A percentile compares a stretch with the other conserved stretches of the same genome.
Conservation (phyloP, 306 rosid species). For the Echinosophora koreensis region DNA sequence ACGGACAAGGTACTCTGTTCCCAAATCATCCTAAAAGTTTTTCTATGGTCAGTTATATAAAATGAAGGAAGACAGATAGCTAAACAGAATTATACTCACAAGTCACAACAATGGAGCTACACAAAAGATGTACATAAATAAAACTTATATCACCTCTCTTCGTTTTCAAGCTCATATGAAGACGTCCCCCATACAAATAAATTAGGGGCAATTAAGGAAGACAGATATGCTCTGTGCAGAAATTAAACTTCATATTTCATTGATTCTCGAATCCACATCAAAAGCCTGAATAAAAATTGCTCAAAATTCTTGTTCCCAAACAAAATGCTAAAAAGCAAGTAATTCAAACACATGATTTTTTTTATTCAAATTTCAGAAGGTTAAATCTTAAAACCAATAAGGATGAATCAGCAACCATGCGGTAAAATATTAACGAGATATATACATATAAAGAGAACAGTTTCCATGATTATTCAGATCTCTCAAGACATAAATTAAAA, state of each 20-base stretch:
- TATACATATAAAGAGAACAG: neutral
- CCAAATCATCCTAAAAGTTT: conserved; percentile 73
- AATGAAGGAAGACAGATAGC: neutral
- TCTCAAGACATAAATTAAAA: neutral
- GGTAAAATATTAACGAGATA: neutral
- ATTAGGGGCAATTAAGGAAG: neutral
- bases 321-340: neutral
- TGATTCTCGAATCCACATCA: conserved; percentile 16
- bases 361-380: neutral
- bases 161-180: conserved; percentile 3
- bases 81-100: conserved; percentile 5
- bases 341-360: neutral
- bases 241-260: neutral
- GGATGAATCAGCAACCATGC: neutral
- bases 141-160: neutral
- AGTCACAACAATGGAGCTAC: neutral
- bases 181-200: neutral
- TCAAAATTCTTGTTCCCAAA: neutral
- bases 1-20: conserved; percentile 86
- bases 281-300: neutral
- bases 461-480: no score
- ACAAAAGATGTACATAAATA: conserved; percentile 5
- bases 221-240: neutral
- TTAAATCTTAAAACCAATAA: neutral
- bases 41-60: conserved; percentile 14